Evolutionary conservation across 257 asterid species (phyloP).

Genomic region (Fraxinus anomala): DNA sequence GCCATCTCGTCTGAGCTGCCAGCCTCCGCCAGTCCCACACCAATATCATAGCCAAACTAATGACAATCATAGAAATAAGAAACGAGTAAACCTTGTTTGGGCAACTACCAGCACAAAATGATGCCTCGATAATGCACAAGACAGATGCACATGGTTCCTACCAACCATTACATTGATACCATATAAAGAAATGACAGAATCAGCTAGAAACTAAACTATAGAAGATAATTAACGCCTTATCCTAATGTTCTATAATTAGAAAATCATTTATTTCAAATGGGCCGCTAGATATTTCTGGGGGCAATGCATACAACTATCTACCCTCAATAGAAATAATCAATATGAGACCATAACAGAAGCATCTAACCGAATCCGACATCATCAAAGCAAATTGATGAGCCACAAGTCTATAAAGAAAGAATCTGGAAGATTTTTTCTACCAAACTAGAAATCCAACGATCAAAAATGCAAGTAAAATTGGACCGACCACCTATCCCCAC

Average conservation of each 20-base stretch:
- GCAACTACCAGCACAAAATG: conserved; percentile 26
- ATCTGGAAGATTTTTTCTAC: background rate
- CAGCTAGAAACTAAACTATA: background rate
- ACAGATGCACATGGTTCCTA: conserved; percentile 34
- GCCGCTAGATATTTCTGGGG: too few relatives aligned
- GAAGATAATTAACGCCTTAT: background rate
- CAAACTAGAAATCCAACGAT: too few relatives aligned
- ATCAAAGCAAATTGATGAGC: background rate
- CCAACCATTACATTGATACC: conserved; percentile 12
- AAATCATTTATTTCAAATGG: too few relatives aligned
- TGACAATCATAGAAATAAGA: background rate
- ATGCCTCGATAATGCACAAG: background rate
- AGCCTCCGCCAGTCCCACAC: background rate
- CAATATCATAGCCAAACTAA: background rate
- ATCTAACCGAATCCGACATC: background rate
- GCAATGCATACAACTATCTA: background rate
- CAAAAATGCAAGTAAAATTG: too few relatives aligned
- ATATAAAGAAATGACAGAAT: conserved; percentile 4
- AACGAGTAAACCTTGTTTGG: conserved; percentile 1
- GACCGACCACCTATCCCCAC: too few relatives aligned
- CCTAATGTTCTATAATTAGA: background rate
- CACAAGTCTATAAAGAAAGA: background rate
- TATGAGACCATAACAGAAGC: background rate
- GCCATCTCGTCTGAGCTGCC: background rate
- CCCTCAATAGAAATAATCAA: background rate